Evolutionary conservation across 1,139 yeast species (phyloP).

Genomic region (Tardiomyces digboiensis): DNA sequence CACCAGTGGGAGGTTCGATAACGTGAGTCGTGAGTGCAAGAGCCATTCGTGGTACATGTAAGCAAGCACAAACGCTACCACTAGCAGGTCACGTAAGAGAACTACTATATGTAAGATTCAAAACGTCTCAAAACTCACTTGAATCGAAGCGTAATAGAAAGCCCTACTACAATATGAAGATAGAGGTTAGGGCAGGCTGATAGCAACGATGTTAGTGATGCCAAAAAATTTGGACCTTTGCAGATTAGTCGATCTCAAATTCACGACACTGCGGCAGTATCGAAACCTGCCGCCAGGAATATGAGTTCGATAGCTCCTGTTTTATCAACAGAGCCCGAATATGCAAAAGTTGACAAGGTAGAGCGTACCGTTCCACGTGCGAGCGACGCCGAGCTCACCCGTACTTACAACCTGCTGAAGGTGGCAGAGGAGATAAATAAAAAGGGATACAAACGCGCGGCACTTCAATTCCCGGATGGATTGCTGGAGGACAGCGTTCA

Average conservation of each 20-base stretch:
- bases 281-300: not conserved
- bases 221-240: not conserved
- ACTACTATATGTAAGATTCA: too few relatives aligned
- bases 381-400: conserved; percentile 3
- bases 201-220: not conserved
- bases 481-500: conserved; percentile 72
- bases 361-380: not conserved
- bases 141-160: too few relatives aligned
- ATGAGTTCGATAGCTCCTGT: conserved; percentile 9
- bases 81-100: too few relatives aligned
- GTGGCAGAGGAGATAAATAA: conserved; percentile 9
- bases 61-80: too few relatives aligned
- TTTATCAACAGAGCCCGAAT: conserved; percentile 11
- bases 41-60: too few relatives aligned
- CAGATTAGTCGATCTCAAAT: too few relatives aligned
- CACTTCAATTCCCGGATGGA: conserved; percentile 85
- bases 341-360: conserved; percentile 8
- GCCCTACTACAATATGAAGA: too few relatives aligned
- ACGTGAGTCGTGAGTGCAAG: too few relatives aligned
- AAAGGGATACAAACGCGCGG: conserved; percentile 41
- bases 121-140: too few relatives aligned
- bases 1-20: too few relatives aligned
- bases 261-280: too few relatives aligned
- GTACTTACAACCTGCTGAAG: conserved; percentile 5
- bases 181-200: not conserved